A percentile compares a stretch with the other conserved stretches of the same genome.
These are phyloP conservation scores for Coemansia javaensis DNA, from an alignment of 192 early-diverging fungal genomes.

Conservation along the genomic window DNA sequence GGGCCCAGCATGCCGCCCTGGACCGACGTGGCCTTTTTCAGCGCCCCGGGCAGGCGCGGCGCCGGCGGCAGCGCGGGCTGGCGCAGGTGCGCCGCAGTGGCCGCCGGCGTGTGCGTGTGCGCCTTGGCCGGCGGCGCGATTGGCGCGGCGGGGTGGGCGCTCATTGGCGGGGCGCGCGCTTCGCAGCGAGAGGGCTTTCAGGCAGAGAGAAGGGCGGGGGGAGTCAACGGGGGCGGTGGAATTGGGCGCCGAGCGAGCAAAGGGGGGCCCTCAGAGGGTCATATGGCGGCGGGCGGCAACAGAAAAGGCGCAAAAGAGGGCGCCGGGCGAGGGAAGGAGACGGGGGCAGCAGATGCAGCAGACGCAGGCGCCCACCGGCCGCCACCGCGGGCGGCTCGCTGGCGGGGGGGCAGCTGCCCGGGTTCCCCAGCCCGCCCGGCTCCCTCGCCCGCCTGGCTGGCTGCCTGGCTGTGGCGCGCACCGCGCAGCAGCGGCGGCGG, in stretches of 20 bases:
- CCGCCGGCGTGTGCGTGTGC: conserved; percentile 32
- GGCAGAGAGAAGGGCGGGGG: background rate
- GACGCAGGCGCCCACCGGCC: too few species aligned
- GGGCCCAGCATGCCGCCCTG: conserved; percentile 31
- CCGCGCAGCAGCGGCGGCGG: too few species aligned
- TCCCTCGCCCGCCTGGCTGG: too few species aligned
- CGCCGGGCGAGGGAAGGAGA: too few species aligned
- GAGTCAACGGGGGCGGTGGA: background rate
- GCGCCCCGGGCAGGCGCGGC: conserved; percentile 21
- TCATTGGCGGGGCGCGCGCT: conserved; percentile 18
- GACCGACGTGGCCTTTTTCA: conserved; percentile 46
- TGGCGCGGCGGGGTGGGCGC: conserved; percentile 8
- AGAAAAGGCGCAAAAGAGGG: background rate
- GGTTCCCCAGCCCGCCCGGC: too few species aligned
- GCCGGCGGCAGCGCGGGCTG: conserved; percentile 9
- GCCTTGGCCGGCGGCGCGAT: conserved; percentile 41
- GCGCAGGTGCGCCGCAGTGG: conserved; percentile 15
- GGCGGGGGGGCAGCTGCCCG: too few species aligned
- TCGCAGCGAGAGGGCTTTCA: too few species aligned
- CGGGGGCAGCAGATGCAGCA: too few species aligned
- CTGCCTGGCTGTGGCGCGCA: too few species aligned
- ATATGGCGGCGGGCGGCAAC: too few species aligned
- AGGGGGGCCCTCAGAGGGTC: too few species aligned
- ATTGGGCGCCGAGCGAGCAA: background rate
- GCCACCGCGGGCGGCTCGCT: too few species aligned